Base-by-base conservation (phyloP, 768 basidiomycete species). In the Termitomyces heimii region DNA sequence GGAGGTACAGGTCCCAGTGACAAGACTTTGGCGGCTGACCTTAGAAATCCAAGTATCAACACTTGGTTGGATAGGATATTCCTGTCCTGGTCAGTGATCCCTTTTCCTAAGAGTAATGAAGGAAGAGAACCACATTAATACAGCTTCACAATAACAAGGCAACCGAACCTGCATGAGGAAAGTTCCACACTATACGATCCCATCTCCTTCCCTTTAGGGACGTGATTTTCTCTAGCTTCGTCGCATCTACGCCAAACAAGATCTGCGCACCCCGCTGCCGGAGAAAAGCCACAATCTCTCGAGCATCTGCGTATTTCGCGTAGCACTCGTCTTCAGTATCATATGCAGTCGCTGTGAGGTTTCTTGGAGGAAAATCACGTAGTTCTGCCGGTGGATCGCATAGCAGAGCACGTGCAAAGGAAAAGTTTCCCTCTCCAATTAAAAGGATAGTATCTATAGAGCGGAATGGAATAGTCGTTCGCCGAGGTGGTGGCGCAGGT, bases 341-440 rank as follows among this genome's bases (percentile, higher is more conserved):
- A 68, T 89, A 93, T 0, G 92, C 81, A 1, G 94, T 98, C 5
- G 94, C 91, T 0, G 87, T 82, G 48, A 98, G 68, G 62, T 89
- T 90, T n/a, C 65, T 68, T 0, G 85, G 75, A 0, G 84, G 82
- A 2, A 92, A 72, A 60, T 77, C 71, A 31, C 74, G 75, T 44
- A 90, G 66, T 7, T 71, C 67, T 2, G 78, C 75, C 0, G 83
- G 77, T 14, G 77, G 69, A 57, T 75, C 69, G 13, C 75, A 63
- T 28, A 91, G 70, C 16, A 98, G 77, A 16, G 94, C 85, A 28
- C 82, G 83, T 3, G 94, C 80, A 64, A 92, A 98, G 1, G 95
- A 96, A 66, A 98, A 98, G 69, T 98, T 92, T 12, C 93, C 96
- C 75, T 98, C 96, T 9, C 95, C 96, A 53, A 98, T 74, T 31